Base-by-base conservation (phyloP, 192 early-diverging fungal species). In the Backusella circina region DNA sequence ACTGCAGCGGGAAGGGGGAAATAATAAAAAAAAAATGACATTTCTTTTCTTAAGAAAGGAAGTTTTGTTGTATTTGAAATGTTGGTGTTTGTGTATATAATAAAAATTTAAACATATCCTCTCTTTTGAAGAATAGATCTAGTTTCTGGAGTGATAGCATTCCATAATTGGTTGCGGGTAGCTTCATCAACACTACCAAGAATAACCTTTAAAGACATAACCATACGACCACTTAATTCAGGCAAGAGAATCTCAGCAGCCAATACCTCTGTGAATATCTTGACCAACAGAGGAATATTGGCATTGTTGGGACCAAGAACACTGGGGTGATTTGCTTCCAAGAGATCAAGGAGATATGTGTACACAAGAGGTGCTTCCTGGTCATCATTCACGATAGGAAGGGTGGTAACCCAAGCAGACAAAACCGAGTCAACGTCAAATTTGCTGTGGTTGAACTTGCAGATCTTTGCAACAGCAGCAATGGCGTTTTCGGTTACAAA, bases 401-500 rank as follows among this genome's bases (percentile, higher is more conserved):
- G 82, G 23, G 87, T 80, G 1, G 83, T 77, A 67, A 97, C 86
- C 97, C 97, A 99, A 12, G 86, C 79, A 47, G 85, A 84, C 70
- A 93, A 74, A 35, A 93, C 88, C 8, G 77, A 67, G 35, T 89
- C 86, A 16, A 89, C 79, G 64, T 93, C 90, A 69, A 91, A 82
- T 73, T 92, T 84, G 73, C 82, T 80, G 47, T 70, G 78, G 77
- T 89, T 90, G 75, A 86, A 93, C 57, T 90, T 88, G 75, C 91
- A 86, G 65, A 97, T 93, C 86, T 98, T 99, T 71, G 93, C 93
- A 41, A 99, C 79, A 5, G 97, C 95, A n/a, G 95, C 87, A 18
- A 98, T 86, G 16, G 92, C 91, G 75, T 99, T 99, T 83, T 99
- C 98, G 0, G 95, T 97, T 6, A 94, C 95, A 79, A 90, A 89